Conservation (phyloP, 345 rosid species). For the Populus davidiana region DNA sequence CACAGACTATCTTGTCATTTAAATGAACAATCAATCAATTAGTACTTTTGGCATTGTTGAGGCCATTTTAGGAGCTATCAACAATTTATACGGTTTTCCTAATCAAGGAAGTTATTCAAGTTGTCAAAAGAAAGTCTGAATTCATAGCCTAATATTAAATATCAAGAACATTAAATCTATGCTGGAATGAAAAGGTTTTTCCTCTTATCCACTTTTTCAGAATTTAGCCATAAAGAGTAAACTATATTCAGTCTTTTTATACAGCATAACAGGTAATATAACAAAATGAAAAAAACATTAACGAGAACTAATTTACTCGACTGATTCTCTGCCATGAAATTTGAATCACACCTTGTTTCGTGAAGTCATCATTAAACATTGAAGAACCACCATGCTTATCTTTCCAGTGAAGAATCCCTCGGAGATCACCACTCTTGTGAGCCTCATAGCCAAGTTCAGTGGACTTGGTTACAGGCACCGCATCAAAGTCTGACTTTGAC, state of each 20-base stretch:
- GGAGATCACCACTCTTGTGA: slow-evolving; percentile 2
- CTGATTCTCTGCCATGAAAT: not conserved
- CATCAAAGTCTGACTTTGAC: not conserved
- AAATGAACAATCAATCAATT: not conserved
- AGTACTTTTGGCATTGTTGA: not conserved
- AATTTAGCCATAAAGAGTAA: too few relatives aligned
- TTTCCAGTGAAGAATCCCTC: not conserved
- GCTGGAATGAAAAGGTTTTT: not conserved
- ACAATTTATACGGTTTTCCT: not conserved
- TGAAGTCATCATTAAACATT: not conserved
- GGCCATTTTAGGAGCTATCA: not conserved
- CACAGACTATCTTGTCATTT: not conserved
- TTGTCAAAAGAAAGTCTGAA: not conserved
- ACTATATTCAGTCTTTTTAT: not conserved
- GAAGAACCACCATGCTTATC: slow-evolving; percentile 5
- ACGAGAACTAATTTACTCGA: not conserved
- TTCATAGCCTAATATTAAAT: not conserved
- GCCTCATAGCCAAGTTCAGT: not conserved
- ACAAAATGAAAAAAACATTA: not conserved
- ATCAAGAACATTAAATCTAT: not conserved
- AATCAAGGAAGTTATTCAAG: not conserved
- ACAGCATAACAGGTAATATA: not conserved
- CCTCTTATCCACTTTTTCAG: not conserved
- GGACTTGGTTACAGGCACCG: not conserved
- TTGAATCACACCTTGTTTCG: slow-evolving; percentile 30